Conservation (phyloP, 495 filamentous ascomycete genomes). For the Neurospora hispaniola region DNA sequence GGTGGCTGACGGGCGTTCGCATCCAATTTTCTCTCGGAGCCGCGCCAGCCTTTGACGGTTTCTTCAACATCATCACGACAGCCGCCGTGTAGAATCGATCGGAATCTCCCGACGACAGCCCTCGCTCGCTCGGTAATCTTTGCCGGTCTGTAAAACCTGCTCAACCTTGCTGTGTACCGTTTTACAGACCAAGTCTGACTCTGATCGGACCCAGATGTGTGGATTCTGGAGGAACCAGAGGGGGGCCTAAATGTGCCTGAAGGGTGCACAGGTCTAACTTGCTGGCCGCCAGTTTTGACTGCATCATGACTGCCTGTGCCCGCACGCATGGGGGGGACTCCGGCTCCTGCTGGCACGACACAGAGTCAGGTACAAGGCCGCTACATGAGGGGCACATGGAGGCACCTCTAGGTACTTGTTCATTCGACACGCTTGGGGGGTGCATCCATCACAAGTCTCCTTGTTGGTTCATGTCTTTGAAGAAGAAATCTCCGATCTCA, state of each 20-base stretch:
- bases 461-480: background rate
- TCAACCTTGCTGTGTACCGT: background rate
- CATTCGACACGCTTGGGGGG: background rate
- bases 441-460: background rate
- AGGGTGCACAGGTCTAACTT: background rate
- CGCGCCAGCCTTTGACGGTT: background rate
- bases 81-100: background rate
- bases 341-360: background rate
- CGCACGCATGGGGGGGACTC: background rate
- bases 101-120: background rate
- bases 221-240: background rate
- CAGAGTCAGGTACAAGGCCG: background rate
- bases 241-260: background rate
- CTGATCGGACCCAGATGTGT: background rate
- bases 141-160: background rate
- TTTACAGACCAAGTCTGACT: background rate
- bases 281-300: background rate
- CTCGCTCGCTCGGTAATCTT: background rate
- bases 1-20: background rate
- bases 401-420: background rate
- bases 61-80: background rate
- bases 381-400: background rate
- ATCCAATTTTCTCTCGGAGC: background rate
- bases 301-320: background rate
- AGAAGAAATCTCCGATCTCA: background rate